These are phyloP conservation scores for Alternaria sp. DNA, from an alignment of 2,329 filamentous ascomycete genomes.

Conservation along the genomic window DNA sequence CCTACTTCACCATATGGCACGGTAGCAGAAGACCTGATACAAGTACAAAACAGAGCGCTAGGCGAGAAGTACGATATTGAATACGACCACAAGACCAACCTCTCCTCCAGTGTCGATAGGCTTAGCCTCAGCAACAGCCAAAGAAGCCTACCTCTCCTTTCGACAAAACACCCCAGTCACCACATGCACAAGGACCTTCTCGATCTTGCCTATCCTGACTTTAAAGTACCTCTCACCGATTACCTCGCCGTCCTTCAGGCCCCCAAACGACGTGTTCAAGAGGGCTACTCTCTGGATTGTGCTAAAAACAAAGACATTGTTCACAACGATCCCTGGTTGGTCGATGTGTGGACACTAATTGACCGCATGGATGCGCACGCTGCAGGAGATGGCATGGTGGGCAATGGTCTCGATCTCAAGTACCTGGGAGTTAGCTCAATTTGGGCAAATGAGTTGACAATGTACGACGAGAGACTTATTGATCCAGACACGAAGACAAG, in stretches of 20 bases:
- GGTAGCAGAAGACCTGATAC: slow-evolving; percentile 46
- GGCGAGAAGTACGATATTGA: slow-evolving; percentile 40
- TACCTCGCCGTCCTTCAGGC: slow-evolving; percentile 50
- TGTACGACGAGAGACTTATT: slow-evolving; percentile 50
- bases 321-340: slow-evolving; percentile 76
- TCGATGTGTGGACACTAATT: slow-evolving; percentile 81
- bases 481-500: slow-evolving; percentile 49
- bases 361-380: slow-evolving; percentile 71
- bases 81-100: slow-evolving; percentile 30
- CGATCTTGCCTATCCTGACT: slow-evolving; percentile 47
- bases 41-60: slow-evolving; percentile 43
- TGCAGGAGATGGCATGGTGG: slow-evolving; percentile 74
- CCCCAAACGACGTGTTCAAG: slow-evolving; percentile 63
- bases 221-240: slow-evolving; percentile 45
- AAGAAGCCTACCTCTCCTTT: slow-evolving; percentile 39
- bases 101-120: slow-evolving; percentile 41
- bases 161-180: slow-evolving; percentile 41
- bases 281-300: slow-evolving; percentile 68
- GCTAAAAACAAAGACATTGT: slow-evolving; percentile 72
- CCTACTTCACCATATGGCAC: slow-evolving; percentile 42
- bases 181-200: slow-evolving; percentile 51
- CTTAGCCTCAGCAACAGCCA: slow-evolving; percentile 46
- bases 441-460: slow-evolving; percentile 75
- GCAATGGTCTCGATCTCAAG: slow-evolving; percentile 73
- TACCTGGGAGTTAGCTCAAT: slow-evolving; percentile 78